These are phyloP conservation scores for Colletotrichum tofieldiae DNA, from an alignment of 2,329 filamentous ascomycete species.

Conservation along the genomic window DNA sequence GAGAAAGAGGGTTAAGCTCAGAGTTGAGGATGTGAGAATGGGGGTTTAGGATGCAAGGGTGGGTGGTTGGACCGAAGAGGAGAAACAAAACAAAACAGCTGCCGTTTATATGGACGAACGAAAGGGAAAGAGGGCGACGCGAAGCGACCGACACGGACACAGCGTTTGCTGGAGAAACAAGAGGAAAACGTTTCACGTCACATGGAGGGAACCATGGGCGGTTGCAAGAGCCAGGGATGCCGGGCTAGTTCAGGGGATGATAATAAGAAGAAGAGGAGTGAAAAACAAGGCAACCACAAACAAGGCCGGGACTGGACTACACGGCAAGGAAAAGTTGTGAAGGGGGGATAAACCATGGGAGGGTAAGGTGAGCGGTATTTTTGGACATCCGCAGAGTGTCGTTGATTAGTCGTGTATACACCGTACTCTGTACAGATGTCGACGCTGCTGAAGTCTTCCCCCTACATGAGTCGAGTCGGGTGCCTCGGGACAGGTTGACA, in stretches of 20 bases:
- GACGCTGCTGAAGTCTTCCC: not conserved
- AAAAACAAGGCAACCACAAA: not conserved
- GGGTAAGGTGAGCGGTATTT: not conserved
- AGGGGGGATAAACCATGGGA: not conserved
- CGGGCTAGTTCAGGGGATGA: not conserved
- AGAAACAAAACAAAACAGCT: slow-evolving; percentile 6
- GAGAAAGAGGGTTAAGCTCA: slow-evolving; percentile 1
- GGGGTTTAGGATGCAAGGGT: not conserved
- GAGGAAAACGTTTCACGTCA: slow-evolving; percentile 35
- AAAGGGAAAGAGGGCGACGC: not conserved
- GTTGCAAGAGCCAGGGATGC: slow-evolving; percentile 32
- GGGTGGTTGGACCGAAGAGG: not conserved
- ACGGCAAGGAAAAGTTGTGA: not conserved
- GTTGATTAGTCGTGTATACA: not conserved
- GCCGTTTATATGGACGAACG: not conserved
- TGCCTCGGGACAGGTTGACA: not conserved
- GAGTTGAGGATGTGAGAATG: not conserved
- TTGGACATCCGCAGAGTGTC: not conserved
- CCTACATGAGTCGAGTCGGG: slow-evolving; percentile 4
- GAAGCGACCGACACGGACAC: not conserved
- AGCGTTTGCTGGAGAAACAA: slow-evolving; percentile 31
- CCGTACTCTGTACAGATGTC: not conserved
- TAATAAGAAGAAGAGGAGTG: not conserved
- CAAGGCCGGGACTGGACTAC: not conserved
- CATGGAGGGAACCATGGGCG: slow-evolving; percentile 25